Evolutionary conservation across 768 basidiomycete genomes (phyloP).

Genomic region (Mycena kentingensis): DNA sequence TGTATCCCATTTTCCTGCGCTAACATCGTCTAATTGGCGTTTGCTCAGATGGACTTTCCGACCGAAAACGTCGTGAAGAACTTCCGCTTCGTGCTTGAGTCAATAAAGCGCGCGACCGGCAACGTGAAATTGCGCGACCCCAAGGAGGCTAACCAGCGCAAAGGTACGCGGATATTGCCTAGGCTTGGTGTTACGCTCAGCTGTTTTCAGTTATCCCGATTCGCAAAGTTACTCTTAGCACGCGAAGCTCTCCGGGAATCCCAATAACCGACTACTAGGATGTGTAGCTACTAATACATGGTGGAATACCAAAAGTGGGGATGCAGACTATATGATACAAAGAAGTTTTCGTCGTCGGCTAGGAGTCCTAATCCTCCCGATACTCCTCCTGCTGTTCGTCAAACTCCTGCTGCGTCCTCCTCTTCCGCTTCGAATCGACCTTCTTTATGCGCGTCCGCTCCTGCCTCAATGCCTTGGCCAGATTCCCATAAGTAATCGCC

Average conservation of each 20-base stretch:
- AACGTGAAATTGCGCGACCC: conserved; percentile 51
- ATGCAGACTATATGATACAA: no score
- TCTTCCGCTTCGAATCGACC: conserved; percentile 34
- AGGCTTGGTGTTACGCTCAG: not conserved
- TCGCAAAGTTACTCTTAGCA: conserved; percentile 80
- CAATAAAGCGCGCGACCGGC: conserved; percentile 75
- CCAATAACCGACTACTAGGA: conserved; percentile 73
- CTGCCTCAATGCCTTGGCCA: conserved; percentile 45
- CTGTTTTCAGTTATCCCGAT: conserved; percentile 65
- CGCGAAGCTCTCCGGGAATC: conserved; percentile 87
- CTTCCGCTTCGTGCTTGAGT: conserved; percentile 70
- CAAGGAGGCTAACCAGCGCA: conserved; percentile 38
- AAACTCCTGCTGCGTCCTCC: conserved; percentile 9
- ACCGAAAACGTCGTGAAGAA: conserved; percentile 78
- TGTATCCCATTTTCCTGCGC: conserved; percentile 24
- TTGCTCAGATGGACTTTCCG: conserved; percentile 69
- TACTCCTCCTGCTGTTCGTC: conserved; percentile 1
- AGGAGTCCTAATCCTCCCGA: conserved; percentile 6
- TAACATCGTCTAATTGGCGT: not conserved
- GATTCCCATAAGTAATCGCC: conserved; percentile 37
- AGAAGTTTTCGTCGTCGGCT: conserved; percentile 5
- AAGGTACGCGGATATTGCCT: conserved; percentile 42
- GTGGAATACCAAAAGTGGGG: no score
- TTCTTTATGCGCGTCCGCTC: conserved; percentile 38
- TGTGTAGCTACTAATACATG: conserved; percentile 20